phyloP scores from a whole-genome alignment of 2,329 filamentous ascomycete species.

The Dendryphion nanum region DNA sequence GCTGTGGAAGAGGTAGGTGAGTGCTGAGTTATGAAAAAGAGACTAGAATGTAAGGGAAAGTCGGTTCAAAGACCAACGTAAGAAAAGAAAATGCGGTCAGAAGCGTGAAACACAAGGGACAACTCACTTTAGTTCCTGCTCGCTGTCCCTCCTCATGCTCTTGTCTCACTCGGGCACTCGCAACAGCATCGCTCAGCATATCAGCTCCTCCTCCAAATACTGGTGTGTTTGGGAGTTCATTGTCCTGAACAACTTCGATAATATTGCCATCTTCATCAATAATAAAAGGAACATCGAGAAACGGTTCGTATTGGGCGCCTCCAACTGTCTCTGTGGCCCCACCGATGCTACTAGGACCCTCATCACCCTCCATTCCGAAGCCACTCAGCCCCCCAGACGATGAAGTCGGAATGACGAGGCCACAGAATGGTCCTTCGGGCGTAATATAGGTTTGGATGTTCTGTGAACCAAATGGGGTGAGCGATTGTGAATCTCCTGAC shows the following conservation, averaged over 20 bases:
- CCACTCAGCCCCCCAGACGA: slow-evolving; percentile 42
- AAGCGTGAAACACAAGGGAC: too few species aligned
- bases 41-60: slow-evolving; percentile 1
- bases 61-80: not conserved
- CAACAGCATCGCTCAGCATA: slow-evolving; percentile 31
- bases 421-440: slow-evolving; percentile 18
- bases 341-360: slow-evolving; percentile 38
- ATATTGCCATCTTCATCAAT: slow-evolving; percentile 63
- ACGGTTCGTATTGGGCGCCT: slow-evolving; percentile 45
- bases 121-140: slow-evolving; percentile 38
- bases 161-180: slow-evolving; percentile 40
- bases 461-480: slow-evolving; percentile 33
- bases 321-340: slow-evolving; percentile 19
- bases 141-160: slow-evolving; percentile 44
- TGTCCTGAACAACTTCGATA: slow-evolving; percentile 42
- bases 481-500: slow-evolving; percentile 38
- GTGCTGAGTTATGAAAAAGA: not conserved
- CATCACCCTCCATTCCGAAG: slow-evolving; percentile 44
- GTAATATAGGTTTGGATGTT: slow-evolving; percentile 16
- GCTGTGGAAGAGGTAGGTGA: slow-evolving; percentile 12
- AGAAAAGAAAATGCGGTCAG: too few species aligned
- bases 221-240: slow-evolving; percentile 14
- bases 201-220: slow-evolving; percentile 6
- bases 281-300: slow-evolving; percentile 53
- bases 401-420: slow-evolving; percentile 50